Evolutionary conservation across 768 basidiomycete species (phyloP), one percentile per base, ranked within the genome.

Genomic region (Rossbeevera mucosa): DNA sequence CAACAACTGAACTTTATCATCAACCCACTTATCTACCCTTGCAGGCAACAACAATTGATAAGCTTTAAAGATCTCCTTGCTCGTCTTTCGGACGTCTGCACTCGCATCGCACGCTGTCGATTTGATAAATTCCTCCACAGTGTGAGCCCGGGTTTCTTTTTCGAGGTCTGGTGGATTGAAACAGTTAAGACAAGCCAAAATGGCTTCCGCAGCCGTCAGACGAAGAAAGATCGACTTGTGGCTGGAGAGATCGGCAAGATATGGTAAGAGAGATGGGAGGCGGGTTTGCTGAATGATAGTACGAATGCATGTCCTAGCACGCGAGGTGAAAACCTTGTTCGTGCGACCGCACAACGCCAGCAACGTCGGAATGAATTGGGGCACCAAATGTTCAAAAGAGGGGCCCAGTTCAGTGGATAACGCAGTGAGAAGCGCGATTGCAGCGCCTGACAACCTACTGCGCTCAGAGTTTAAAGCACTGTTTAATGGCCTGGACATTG

Each of bases 131-230:
- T 67, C 73, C 65, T 94, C 91, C 24, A 94, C 73, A 36, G 86
- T 81, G 42, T 73, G 74, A 0, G 81, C 83, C 14, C 85, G 73
- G 0, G 71, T 54, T 44, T 89, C 86, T 64, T 80, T 86, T 66
- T 88, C 87, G 26, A 91, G 65, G 58, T 91, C 87, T 0, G 87
- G 86, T 8, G 88, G 89, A 67, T 88, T 89, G 64, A 83, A 85
- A 59, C 79, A 83, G 54, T 87, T 87, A 48, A 92, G 71, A 55
- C 83, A 86, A 14, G 76, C 74, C 45, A 91, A 63, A 0, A 83
- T 74, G 26, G 80, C 75, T 66, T 91, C 88, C 3, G 81, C 79
- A n/a, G 81, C 80, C 16, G 78, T 76, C 5, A 87, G 62, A 48
- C 91, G 78, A 25, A 86, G 71, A 2, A 80, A 78, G 18, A 73